phyloP scores from a whole-genome alignment of 1,284 basidiomycete genomes.

The Microbotryum scabiosae region DNA sequence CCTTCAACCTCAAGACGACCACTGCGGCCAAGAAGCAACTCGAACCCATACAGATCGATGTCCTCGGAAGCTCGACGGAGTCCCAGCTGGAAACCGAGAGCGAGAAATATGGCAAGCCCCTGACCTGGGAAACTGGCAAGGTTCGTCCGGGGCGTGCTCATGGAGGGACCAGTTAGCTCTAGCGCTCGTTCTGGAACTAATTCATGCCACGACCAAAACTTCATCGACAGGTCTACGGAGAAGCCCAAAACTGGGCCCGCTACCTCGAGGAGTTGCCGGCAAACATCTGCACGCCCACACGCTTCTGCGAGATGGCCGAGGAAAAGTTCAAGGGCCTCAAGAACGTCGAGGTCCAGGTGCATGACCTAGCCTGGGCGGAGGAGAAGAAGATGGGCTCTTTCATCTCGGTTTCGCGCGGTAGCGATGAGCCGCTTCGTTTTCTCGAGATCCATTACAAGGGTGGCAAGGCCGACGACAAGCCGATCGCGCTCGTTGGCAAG shows the following conservation, averaged over 20 bases:
- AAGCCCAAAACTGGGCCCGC: slow-evolving; percentile 74
- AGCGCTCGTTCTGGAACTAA: no score
- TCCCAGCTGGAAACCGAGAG: slow-evolving; percentile 22
- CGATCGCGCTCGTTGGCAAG: slow-evolving; percentile 61
- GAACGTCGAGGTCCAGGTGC: slow-evolving; percentile 62
- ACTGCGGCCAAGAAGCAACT: slow-evolving; percentile 37
- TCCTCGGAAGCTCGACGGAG: slow-evolving; percentile 10
- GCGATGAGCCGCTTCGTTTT: slow-evolving; percentile 73
- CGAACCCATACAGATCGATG: slow-evolving; percentile 41
- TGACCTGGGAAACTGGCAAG: slow-evolving; percentile 61
- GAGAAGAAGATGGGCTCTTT: slow-evolving; percentile 80
- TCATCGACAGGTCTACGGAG: slow-evolving; percentile 49
- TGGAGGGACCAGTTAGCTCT: no score
- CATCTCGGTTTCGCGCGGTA: slow-evolving; percentile 77
- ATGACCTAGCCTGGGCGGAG: slow-evolving; percentile 67
- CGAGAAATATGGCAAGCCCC: slow-evolving; percentile 16
- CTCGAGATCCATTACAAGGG: slow-evolving; percentile 84
- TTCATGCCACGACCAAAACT: no score
- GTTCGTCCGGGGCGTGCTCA: background rate
- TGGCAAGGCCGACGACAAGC: slow-evolving; percentile 38
- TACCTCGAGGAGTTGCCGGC: slow-evolving; percentile 74
- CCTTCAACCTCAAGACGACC: slow-evolving; percentile 62
- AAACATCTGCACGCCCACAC: slow-evolving; percentile 69
- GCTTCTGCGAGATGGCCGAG: slow-evolving; percentile 62
- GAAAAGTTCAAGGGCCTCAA: slow-evolving; percentile 58